phyloP scores from a whole-genome alignment of 306 rosid species.

The Rosa rugosa region DNA sequence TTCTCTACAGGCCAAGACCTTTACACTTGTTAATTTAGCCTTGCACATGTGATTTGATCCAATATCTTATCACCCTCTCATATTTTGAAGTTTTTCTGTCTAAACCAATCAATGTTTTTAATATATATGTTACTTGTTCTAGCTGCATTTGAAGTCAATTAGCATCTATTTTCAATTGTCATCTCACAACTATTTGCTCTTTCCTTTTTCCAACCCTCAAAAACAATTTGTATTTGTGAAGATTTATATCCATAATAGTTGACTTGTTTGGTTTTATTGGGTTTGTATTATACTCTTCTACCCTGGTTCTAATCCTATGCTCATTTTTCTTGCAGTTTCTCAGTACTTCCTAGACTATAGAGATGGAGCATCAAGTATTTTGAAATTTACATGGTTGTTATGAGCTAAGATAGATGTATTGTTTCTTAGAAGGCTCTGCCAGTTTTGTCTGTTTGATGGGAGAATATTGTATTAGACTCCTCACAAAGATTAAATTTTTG shows the following conservation, averaged over 20 bases:
- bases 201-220: not conserved
- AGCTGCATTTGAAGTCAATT: not conserved
- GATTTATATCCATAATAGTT: not conserved
- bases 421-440: constrained; percentile 12
- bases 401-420: constrained; percentile 19
- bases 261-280: not conserved
- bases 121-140: not conserved
- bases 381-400: constrained; percentile 5
- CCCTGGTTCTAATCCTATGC: not conserved
- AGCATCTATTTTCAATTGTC: not conserved
- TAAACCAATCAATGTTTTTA: not conserved
- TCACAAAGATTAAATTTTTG: constrained; percentile 1
- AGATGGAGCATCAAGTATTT: constrained; percentile 3
- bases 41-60: not conserved
- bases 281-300: not conserved
- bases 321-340: constrained; percentile 20
- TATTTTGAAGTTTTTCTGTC: not conserved
- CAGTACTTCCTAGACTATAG: constrained; percentile 8
- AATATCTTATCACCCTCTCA: not conserved
- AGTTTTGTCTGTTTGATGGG: constrained; percentile 33
- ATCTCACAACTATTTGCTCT: not conserved
- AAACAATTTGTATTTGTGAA: not conserved
- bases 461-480: constrained; percentile 17
- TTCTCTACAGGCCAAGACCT: not conserved
- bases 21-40: not conserved